These are phyloP conservation scores for Acanthamoeba castellanii DNA, from an alignment of 208 protist genomes.

Conservation along the genomic window DNA sequence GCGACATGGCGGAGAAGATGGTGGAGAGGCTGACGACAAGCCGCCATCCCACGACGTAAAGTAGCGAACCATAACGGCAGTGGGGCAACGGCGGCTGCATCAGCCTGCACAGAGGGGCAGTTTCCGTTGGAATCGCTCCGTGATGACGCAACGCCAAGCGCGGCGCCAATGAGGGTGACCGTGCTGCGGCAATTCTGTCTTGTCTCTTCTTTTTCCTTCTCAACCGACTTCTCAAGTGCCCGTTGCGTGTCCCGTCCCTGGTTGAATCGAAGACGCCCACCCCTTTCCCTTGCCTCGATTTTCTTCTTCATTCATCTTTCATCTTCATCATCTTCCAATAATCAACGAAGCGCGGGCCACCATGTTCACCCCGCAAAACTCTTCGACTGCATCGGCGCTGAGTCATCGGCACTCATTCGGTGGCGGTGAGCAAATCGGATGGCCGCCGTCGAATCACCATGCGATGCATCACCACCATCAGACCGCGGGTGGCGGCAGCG, in stretches of 20 bases:
- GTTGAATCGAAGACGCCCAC: too few species aligned
- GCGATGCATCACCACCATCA: neutral
- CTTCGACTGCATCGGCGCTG: neutral
- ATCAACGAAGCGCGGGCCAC: too few species aligned
- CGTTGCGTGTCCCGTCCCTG: too few species aligned
- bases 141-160: too few species aligned
- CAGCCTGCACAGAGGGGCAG: too few species aligned
- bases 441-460: neutral
- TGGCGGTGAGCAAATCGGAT: constrained; percentile 31
- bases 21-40: neutral
- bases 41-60: neutral
- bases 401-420: constrained; percentile 26
- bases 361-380: constrained; percentile 5
- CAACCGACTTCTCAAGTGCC: too few species aligned
- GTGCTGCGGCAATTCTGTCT: neutral
- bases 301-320: too few species aligned
- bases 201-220: neutral
- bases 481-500: neutral
- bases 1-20: neutral
- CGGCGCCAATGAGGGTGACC: too few species aligned
- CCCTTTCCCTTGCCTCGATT: too few species aligned
- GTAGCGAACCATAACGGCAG: neutral
- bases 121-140: too few species aligned
- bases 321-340: too few species aligned
- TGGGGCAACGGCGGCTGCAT: neutral